phyloP scores from a whole-genome alignment of 202 grass and related monocot genomes.

The Digitaria exilis region DNA sequence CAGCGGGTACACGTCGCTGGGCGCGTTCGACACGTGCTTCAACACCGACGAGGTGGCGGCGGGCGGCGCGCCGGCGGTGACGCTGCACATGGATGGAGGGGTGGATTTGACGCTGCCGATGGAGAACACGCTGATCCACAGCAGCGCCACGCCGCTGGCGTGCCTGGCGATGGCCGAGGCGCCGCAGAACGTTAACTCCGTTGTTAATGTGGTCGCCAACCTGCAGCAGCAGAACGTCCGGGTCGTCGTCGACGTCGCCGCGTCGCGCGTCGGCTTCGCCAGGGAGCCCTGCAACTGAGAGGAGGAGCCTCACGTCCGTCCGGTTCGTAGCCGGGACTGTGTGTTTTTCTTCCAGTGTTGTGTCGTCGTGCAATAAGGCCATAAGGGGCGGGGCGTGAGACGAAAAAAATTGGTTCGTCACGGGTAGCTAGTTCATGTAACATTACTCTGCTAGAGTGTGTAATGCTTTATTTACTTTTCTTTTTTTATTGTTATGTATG shows the following conservation, averaged over 20 bases:
- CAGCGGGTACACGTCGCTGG: conserved; percentile 83
- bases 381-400: conserved; percentile 30
- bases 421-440: conserved; percentile 24
- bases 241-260: conserved; percentile 72
- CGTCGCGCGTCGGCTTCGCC: conserved; percentile 70
- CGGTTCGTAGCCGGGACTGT: too few species aligned
- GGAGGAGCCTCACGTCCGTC: too few species aligned
- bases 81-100: conserved; percentile 68
- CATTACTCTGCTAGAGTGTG: neutral
- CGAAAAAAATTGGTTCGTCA: conserved; percentile 24
- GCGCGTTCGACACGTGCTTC: conserved; percentile 97
- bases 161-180: conserved; percentile 92
- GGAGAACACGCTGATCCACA: conserved; percentile 94
- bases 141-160: conserved; percentile 72
- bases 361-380: too few species aligned
- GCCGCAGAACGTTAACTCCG: conserved; percentile 78
- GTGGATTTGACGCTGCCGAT: conserved; percentile 70
- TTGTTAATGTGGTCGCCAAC: conserved; percentile 87
- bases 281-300: conserved; percentile 78
- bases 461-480: neutral
- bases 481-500: neutral
- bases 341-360: neutral
- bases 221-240: conserved; percentile 94
- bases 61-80: conserved; percentile 58
- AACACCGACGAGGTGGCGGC: conserved; percentile 78